phyloP scores from a whole-genome alignment of 2,329 filamentous ascomycete genomes.

The Botrytis deweyae region DNA sequence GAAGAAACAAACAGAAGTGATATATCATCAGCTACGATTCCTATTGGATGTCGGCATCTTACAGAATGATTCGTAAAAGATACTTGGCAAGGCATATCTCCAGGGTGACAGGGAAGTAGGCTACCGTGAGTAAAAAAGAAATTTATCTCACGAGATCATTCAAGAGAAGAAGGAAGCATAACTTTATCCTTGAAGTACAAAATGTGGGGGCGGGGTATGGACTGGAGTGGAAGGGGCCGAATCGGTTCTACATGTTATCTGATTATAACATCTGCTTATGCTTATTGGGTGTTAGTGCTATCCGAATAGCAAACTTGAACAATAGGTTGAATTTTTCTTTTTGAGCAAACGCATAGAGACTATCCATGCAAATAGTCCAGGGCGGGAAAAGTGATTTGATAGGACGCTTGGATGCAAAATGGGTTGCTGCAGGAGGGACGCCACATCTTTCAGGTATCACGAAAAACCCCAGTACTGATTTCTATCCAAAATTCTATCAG shows the following conservation, averaged over 20 bases:
- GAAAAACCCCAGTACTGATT: background rate
- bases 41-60: background rate
- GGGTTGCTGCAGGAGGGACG: constrained; percentile 3
- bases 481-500: constrained; percentile 8
- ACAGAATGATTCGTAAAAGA: background rate
- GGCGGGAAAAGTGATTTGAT: background rate
- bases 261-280: background rate
- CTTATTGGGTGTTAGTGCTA: background rate
- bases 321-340: background rate
- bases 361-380: background rate
- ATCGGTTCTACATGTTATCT: background rate
- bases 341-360: background rate
- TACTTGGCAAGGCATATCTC: background rate
- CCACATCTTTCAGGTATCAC: background rate
- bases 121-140: background rate
- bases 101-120: background rate
- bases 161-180: background rate
- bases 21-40: background rate
- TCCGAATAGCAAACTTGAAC: no score
- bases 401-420: background rate
- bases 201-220: background rate
- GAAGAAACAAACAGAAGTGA: background rate
- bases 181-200: background rate
- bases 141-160: background rate
- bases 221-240: background rate